Base-by-base conservation (phyloP, 164 flowering plant species). In the Cinnamomum chago region DNA sequence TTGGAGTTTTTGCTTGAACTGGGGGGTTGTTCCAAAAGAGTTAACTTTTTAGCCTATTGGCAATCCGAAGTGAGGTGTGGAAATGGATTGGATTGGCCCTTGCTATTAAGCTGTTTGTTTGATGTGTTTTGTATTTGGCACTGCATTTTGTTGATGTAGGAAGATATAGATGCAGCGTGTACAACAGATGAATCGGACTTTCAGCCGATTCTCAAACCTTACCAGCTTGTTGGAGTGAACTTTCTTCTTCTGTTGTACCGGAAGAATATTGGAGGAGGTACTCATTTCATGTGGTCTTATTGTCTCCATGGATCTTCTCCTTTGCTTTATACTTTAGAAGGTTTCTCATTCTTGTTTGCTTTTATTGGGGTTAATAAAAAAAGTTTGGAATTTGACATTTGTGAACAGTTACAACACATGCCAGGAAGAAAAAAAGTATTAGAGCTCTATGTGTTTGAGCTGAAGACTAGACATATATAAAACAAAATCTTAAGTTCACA, bases 221-320 rank as follows among this genome's bases (percentile, higher is more conserved):
- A 95, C 79, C 99, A 93, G 86, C 89, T 95, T 47, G 97, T 95
- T 80, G 98, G 99, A 65, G 99, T 95, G 62, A 95, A 93, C 82
- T 95, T 95, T 83, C 98, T 95, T 79, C 88, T 95, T 71, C 80
- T 93, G 76, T 76, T 95, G 87, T 82, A 93, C 64, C 82, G 87
- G 24, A 95, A 92, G 85, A 88, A 88, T 40, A 86, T 95, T 67
- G 97, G 86, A 0, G 98, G 99, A 93, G 99, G 99, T 95, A 88
- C 9, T 60, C 66, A 11, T 15, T 68, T 69, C 60, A 55, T 55
- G n/a, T 55, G 17, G 5, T 55, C 60, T 66, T 25, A 24, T 25
- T 74, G 24, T 66, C 25, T 12, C 50, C 6, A 11, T 74, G 23
- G n/a, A 25, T n/a, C 20, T 67, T 17, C 22, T 28, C 12, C 18